phyloP scores from a whole-genome alignment of 2,329 filamentous ascomycete genomes.

The Apiospora koreana region DNA sequence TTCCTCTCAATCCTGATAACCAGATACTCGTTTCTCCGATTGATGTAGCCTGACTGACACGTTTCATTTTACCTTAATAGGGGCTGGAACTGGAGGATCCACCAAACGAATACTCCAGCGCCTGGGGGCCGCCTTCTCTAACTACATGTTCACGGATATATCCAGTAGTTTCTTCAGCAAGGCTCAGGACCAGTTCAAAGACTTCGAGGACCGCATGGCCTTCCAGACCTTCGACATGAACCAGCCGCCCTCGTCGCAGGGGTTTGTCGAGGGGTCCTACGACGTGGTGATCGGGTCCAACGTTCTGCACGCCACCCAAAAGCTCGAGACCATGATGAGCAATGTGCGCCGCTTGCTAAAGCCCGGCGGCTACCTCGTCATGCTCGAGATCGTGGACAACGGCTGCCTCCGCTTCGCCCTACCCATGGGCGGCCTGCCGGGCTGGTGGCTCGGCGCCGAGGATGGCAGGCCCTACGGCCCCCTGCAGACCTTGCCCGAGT shows the following conservation, averaged over 20 bases:
- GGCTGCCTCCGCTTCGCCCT: slow-evolving; percentile 14
- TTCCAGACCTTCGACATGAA: slow-evolving; percentile 35
- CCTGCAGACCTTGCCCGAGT: not conserved
- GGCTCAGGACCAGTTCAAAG: slow-evolving; percentile 17
- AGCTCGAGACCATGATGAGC: slow-evolving; percentile 31
- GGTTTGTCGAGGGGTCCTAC: slow-evolving; percentile 26
- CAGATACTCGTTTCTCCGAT: too few relatives aligned
- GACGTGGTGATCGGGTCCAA: slow-evolving; percentile 37
- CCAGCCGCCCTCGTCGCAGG: slow-evolving; percentile 30
- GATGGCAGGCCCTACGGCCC: slow-evolving; percentile 16
- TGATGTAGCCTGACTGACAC: too few relatives aligned
- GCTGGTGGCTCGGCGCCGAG: slow-evolving; percentile 24
- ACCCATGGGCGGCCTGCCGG: slow-evolving; percentile 28
- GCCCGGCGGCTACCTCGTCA: slow-evolving; percentile 46
- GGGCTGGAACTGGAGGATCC: slow-evolving; percentile 43
- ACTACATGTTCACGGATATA: slow-evolving; percentile 49
- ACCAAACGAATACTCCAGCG: slow-evolving; percentile 36
- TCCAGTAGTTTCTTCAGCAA: slow-evolving; percentile 40
- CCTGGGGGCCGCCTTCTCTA: slow-evolving; percentile 31
- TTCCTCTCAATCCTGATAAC: too few relatives aligned
- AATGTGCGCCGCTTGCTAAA: slow-evolving; percentile 39
- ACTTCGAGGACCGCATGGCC: slow-evolving; percentile 25
- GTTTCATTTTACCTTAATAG: too few relatives aligned
- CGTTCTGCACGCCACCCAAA: slow-evolving; percentile 28
- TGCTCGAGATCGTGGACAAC: slow-evolving; percentile 39